Evolutionary conservation across 768 basidiomycete species (phyloP), one percentile per base, ranked within the genome.

Genomic region (Astraeus odoratus): DNA sequence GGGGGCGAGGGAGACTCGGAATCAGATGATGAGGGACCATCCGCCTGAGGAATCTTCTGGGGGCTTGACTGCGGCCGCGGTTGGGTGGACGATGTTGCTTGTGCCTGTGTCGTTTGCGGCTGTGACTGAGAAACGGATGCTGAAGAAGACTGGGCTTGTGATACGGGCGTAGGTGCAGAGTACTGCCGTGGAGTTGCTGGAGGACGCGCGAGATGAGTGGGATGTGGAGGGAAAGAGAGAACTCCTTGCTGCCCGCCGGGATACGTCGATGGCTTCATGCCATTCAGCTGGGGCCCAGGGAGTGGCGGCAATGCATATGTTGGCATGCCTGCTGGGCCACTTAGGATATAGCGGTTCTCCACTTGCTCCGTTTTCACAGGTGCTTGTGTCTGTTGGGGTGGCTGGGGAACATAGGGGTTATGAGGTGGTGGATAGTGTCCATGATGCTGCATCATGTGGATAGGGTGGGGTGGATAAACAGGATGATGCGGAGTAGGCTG

Each of bases 351-450:
- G 24, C 86, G 75, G 35, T 58, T 72, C 44, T 89, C 87, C 25
- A 81, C 57, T 0, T 85, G 86, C 55, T 91, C 88, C 7, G 84
- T 53, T 60, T 91, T 91, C 35, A 91, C 77, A 1, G 77, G 60
- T 31, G 74, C 67, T 39, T 46, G 53, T 8, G 37, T 23, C 15
- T 48, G 56, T 27, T 54, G 57, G 15, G 51, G 71, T 4, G 61
- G n/a, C n/a, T n/a, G 61, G 2, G 72, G 64, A 6, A 66, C 61
- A 46, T 80, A 78, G 2, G 77, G 72, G 49, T 80, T 75, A 40
- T 77, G 74, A 1, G 70, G 65, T 5, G 66, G 54, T 1, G 72
- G 64, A 50, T 80, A 80, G 43, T 80, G 78, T n/a, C 75, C 70
- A 56, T 78, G 72, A 41, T 68, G 69, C 42, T 57, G 63, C 64